Conservation (phyloP, 352 stramenopile genomes). For the Globisporangium paroecandrum region DNA sequence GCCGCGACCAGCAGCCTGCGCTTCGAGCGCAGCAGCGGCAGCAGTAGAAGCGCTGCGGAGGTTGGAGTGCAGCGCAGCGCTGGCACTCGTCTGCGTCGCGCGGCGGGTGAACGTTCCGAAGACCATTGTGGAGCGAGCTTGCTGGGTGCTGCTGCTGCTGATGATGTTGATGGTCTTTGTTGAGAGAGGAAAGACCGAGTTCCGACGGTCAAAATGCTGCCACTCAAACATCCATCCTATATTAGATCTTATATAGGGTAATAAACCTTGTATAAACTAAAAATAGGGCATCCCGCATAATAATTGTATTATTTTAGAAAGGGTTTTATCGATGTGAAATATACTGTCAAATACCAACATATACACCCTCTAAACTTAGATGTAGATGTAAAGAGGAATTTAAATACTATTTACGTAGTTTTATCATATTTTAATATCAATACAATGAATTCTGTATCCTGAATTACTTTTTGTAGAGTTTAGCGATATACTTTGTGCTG, state of each 20-base stretch:
- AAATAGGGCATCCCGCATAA: neutral
- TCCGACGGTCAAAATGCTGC: neutral
- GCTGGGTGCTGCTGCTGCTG: neutral
- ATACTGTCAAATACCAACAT: neutral
- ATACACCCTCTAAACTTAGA: neutral
- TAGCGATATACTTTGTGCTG: neutral
- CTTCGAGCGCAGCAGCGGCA: neutral
- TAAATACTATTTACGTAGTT: neutral
- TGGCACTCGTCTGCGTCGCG: constrained; percentile 22
- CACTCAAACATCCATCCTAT: neutral
- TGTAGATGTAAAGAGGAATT: neutral
- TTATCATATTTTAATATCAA: neutral
- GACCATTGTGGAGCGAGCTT: constrained; percentile 19
- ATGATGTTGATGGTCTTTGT: neutral
- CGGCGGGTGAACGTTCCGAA: constrained; percentile 31
- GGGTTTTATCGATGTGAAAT: neutral
- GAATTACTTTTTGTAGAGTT: neutral
- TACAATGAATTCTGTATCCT: neutral
- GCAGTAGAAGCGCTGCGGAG: constrained; percentile 9
- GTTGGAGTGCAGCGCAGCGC: neutral
- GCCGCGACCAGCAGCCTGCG: neutral
- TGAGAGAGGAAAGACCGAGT: neutral
- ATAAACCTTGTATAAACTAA: neutral
- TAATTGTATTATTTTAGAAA: neutral
- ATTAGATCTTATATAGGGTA: neutral